Evolutionary conservation across 2,329 filamentous ascomycete genomes (phyloP).

Genomic region (Saccharata proteae): DNA sequence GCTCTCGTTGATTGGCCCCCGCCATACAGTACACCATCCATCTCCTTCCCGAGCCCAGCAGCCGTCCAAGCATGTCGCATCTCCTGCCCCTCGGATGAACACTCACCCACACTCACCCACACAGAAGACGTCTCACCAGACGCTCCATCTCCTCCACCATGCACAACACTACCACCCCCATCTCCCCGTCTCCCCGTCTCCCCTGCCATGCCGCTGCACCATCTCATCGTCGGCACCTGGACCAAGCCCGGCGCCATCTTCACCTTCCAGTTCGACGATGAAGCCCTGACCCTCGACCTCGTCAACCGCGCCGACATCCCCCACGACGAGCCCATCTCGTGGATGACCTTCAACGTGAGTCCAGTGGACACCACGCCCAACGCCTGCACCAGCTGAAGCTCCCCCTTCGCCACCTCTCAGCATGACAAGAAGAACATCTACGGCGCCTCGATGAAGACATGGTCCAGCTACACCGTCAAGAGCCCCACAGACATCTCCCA

Average conservation of each 20-base stretch:
- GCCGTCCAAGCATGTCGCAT: too few species aligned
- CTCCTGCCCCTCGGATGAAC: too few species aligned
- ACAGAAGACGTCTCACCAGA: too few species aligned
- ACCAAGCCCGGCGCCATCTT: constrained; percentile 82
- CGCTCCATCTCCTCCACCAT: too few species aligned
- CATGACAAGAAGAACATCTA: constrained; percentile 77
- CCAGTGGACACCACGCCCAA: neutral
- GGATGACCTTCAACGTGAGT: constrained; percentile 81
- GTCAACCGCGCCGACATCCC: constrained; percentile 74
- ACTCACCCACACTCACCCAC: too few species aligned
- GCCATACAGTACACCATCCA: too few species aligned
- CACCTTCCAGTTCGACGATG: constrained; percentile 78
- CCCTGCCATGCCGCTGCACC: constrained; percentile 72
- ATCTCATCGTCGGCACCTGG: constrained; percentile 89
- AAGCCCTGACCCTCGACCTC: constrained; percentile 59
- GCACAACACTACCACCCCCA: too few species aligned
- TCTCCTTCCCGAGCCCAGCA: too few species aligned
- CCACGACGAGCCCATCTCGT: constrained; percentile 76
- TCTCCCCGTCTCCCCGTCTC: too few species aligned
- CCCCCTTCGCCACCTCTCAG: constrained; percentile 34
- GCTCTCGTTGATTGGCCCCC: too few species aligned
- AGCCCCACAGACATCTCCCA: constrained; percentile 67
- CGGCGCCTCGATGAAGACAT: constrained; percentile 87
- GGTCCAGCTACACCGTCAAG: constrained; percentile 69
- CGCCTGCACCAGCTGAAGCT: constrained; percentile 2